phyloP scores from a whole-genome alignment of 2,329 filamentous ascomycete species.

The Ceratocystis eucalypticola region DNA sequence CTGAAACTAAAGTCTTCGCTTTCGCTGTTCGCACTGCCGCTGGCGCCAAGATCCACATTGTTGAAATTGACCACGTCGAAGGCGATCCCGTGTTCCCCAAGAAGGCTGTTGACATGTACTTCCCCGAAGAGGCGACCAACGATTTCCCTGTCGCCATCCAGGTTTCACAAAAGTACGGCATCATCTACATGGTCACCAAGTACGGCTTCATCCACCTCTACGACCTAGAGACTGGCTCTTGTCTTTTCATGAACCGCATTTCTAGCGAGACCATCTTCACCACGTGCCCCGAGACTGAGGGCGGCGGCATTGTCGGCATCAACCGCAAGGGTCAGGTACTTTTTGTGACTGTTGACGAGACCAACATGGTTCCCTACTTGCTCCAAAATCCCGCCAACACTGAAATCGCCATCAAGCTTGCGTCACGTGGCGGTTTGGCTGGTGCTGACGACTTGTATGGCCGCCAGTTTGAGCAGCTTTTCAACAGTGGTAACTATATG shows the following conservation, averaged over 20 bases:
- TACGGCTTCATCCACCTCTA: constrained; percentile 99
- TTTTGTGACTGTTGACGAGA: constrained; percentile 85
- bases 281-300: constrained; percentile 69
- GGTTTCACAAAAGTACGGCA: constrained; percentile 88
- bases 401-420: constrained; percentile 87
- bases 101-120: constrained; percentile 95
- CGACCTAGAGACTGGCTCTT: constrained; percentile 86
- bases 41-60: constrained; percentile 80
- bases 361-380: constrained; percentile 81
- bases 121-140: constrained; percentile 86
- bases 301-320: constrained; percentile 80
- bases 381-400: constrained; percentile 93
- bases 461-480: constrained; percentile 81
- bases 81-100: constrained; percentile 83
- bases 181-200: constrained; percentile 95
- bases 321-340: constrained; percentile 97
- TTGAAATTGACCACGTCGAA: constrained; percentile 89
- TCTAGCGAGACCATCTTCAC: constrained; percentile 99
- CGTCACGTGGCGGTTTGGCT: constrained; percentile 81
- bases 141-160: constrained; percentile 98
- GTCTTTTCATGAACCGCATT: constrained; percentile 99
- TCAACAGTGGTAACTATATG: constrained; percentile 64
- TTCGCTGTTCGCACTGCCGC: constrained; percentile 85
- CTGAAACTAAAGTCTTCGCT: constrained; percentile 90
- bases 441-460: constrained; percentile 89